Base-by-base conservation (phyloP, 2,329 filamentous ascomycete species). In the Westerdykella sp. region DNA sequence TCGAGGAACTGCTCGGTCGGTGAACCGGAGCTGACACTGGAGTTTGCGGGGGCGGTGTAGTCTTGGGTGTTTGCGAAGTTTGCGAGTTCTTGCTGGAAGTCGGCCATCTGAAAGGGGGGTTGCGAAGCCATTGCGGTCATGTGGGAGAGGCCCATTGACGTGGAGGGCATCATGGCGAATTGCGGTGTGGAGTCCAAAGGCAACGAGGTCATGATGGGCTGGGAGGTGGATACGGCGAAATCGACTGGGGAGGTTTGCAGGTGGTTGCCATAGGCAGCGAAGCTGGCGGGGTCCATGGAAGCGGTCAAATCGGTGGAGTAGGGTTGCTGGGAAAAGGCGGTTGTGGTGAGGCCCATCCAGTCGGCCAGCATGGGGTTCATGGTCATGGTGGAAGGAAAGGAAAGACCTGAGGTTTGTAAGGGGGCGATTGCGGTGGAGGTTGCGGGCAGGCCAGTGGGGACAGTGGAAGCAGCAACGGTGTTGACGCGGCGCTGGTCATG, bases 1-100 rank as follows among this genome's bases (percentile, higher is more conserved):
- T 96, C 90, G 37, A 95, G 73, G 65, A 87, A 90, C 23, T 84
- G 86, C 55, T 85, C 83, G 1, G 83, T 86, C 1, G 86, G 86
- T 31, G 86, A 90, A 58, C 80, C 83, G 9, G 73, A 57, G 49
- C 69, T 73, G 14, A 66, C 60, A 7, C 52, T 47, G 16, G 52
- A 44, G 7, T 43, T 48, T 12, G 58, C 49, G 45, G 53, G 46
- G 34, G 55, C 49, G 42, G 56, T 56, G 46, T 78, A 67, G 31
- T 76, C 74, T 47, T 74, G 68, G 31, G 67, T 65, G 36, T 71
- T 69, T 53, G 75, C 75, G 67, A 68, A 67, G 49, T 65, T 61
- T 37, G 84, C 77, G 54, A 85, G 72, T 62, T 84, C 81, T 45
- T 79, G 76, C 54, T 85, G 81, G 57, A 95, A 85, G 59, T 95